A percentile compares a stretch with the other conserved stretches of the same genome.
These are phyloP conservation scores for Populus pruinosa DNA, from an alignment of 345 rosid species.

Conservation along the genomic window DNA sequence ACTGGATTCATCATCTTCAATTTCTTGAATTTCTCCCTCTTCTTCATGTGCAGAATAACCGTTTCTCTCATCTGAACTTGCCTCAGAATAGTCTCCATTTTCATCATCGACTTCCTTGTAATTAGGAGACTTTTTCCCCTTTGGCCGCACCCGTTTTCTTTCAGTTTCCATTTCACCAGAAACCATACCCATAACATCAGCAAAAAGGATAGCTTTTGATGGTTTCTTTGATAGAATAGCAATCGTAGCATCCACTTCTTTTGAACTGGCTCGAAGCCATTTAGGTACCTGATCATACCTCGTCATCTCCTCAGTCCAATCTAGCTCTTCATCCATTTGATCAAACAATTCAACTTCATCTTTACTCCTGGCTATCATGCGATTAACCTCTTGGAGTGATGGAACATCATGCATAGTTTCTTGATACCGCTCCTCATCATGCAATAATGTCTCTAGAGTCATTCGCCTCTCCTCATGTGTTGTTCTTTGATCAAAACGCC, in stretches of 20 bases:
- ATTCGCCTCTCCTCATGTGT: slow-evolving; percentile 98
- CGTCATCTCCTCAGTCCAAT: slow-evolving; percentile 95
- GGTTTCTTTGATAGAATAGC: slow-evolving; percentile 87
- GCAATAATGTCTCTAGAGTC: slow-evolving; percentile 95
- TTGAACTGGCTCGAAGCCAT: slow-evolving; percentile 90
- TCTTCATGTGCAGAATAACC: slow-evolving; percentile 76
- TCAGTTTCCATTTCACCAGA: slow-evolving; percentile 59
- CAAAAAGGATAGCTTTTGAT: slow-evolving; percentile 57
- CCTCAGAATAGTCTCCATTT: slow-evolving; percentile 80
- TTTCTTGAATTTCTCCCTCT: slow-evolving; percentile 78
- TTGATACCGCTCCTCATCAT: slow-evolving; percentile 97
- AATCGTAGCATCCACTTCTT: slow-evolving; percentile 68
- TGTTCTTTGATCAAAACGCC: slow-evolving; percentile 99
- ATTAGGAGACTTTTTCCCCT: slow-evolving; percentile 74
- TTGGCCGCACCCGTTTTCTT: slow-evolving; percentile 86
- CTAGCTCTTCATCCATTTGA: slow-evolving; percentile 99
- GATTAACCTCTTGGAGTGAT: slow-evolving; percentile 86
- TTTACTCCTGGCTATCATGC: slow-evolving; percentile 96
- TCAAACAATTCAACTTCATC: slow-evolving; percentile 94
- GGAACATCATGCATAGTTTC: slow-evolving; percentile 99
- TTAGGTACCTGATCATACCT: slow-evolving; percentile 89
- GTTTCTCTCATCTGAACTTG: slow-evolving; percentile 82
- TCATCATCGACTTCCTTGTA: slow-evolving; percentile 96
- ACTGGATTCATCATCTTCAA: slow-evolving; percentile 77
- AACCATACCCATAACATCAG: slow-evolving; percentile 45